These are phyloP conservation scores for Salix udensis DNA, from an alignment of 345 rosid genomes.

Conservation along the genomic window DNA sequence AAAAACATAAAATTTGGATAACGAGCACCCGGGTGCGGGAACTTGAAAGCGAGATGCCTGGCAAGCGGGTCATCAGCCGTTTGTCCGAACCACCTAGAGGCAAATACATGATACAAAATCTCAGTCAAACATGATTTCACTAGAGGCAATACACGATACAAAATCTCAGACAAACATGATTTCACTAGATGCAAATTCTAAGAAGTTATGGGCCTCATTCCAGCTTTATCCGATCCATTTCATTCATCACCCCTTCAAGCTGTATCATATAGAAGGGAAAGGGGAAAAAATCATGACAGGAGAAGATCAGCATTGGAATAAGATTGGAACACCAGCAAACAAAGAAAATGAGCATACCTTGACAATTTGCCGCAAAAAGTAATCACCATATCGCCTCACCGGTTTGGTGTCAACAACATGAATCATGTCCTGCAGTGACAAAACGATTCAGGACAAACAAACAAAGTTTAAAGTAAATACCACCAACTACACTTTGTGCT, in stretches of 20 bases:
- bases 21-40: no score
- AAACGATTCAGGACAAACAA: not conserved
- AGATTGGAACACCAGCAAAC: no score
- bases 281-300: not conserved
- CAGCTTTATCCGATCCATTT: slow-evolving; percentile 74
- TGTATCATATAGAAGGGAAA: slow-evolving; percentile 18
- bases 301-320: not conserved
- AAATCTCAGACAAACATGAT: not conserved
- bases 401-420: slow-evolving; percentile 75
- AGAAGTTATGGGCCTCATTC: slow-evolving; percentile 35
- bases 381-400: slow-evolving; percentile 72
- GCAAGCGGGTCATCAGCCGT: no score
- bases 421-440: slow-evolving; percentile 71
- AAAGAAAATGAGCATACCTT: slow-evolving; percentile 43
- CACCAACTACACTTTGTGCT: not conserved
- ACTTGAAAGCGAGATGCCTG: no score
- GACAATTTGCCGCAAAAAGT: slow-evolving; percentile 88
- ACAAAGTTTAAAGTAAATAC: not conserved
- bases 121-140: not conserved
- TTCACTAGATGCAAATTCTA: not conserved
- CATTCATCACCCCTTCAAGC: slow-evolving; percentile 88
- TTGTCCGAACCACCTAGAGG: no score
- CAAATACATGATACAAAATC: not conserved
- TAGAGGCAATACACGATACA: no score
- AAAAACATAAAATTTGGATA: no score